Percentiles rank a stretch among this genome's conserved stretches.
Evolutionary conservation across 2,329 filamentous ascomycete genomes (phyloP).

Genomic region (Fonsecaea multimorphosa): DNA sequence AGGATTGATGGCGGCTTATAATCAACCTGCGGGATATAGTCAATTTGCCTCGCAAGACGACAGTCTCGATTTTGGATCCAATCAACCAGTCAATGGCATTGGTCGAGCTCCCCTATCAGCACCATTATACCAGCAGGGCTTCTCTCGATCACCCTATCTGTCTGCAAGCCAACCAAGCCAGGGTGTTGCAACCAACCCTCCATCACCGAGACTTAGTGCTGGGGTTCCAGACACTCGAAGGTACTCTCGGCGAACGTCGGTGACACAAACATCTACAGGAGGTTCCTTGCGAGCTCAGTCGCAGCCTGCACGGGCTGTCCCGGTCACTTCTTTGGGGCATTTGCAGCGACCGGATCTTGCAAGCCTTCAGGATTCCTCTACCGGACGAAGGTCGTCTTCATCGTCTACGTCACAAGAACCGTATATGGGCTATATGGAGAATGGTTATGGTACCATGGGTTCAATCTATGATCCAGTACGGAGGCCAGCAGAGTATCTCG

Average conservation of each 20-base stretch:
- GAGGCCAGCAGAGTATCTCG: constrained; percentile 52
- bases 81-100: constrained; percentile 30
- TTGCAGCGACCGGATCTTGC: constrained; percentile 44
- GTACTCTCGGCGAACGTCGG: constrained; percentile 53
- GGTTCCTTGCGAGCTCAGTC: constrained; percentile 56
- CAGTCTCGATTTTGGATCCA: constrained; percentile 26
- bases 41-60: constrained; percentile 44
- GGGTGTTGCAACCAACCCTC: constrained; percentile 53
- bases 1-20: constrained; percentile 31
- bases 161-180: constrained; percentile 40
- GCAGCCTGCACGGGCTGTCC: constrained; percentile 55
- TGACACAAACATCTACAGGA: constrained; percentile 50
- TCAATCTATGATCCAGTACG: constrained; percentile 43
- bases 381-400: constrained; percentile 44
- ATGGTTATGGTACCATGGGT: constrained; percentile 22
- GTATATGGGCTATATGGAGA: constrained; percentile 21
- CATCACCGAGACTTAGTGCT: constrained; percentile 51
- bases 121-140: constrained; percentile 40
- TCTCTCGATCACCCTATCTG: constrained; percentile 37
- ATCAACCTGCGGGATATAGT: constrained; percentile 45
- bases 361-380: constrained; percentile 43
- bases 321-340: constrained; percentile 44
- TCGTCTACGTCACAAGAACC: constrained; percentile 37
- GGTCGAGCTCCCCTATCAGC: constrained; percentile 40
- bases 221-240: constrained; percentile 53